Conservation (phyloP, 225 moss, liverwort and hornwort species). For the Physcomitrellopsis africana region DNA sequence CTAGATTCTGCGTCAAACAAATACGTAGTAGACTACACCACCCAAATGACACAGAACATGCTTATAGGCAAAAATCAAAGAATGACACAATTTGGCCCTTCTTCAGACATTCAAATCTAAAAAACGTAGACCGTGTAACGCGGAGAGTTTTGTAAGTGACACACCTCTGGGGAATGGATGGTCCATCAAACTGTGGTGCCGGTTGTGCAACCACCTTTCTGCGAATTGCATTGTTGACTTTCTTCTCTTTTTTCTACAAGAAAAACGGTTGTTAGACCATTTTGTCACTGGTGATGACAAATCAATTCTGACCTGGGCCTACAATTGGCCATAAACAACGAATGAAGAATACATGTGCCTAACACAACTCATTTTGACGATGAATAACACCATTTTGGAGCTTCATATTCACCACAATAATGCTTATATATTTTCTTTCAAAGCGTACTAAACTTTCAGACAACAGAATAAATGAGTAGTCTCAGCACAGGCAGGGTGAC, state of each 20-base stretch:
- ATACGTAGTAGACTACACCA: too few relatives aligned
- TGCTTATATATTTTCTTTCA: constrained; percentile 57
- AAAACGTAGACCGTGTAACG: too few relatives aligned
- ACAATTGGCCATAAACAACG: too few relatives aligned
- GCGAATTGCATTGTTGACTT: constrained; percentile 31
- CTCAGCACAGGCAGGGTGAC: not conserved
- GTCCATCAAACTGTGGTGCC: constrained; percentile 24
- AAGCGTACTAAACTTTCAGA: not conserved
- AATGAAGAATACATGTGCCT: not conserved
- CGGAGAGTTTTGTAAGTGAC: too few relatives aligned
- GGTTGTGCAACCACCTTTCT: constrained; percentile 33
- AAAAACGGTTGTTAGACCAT: not conserved
- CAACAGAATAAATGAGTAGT: not conserved
- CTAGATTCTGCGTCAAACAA: too few relatives aligned
- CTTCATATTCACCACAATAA: constrained; percentile 69
- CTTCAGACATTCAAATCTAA: too few relatives aligned
- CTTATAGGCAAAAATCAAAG: too few relatives aligned
- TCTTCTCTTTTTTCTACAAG: constrained; percentile 27
- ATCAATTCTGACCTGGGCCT: not conserved
- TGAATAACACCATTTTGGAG: constrained; percentile 50
- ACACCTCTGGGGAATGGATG: constrained; percentile 34
- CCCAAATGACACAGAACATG: too few relatives aligned
- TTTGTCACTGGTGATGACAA: too few relatives aligned
- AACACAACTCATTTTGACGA: not conserved
- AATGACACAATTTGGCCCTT: too few relatives aligned